Evolutionary conservation across 2,329 filamentous ascomycete species (phyloP).

Genomic region (Clarireedia monteithiana): DNA sequence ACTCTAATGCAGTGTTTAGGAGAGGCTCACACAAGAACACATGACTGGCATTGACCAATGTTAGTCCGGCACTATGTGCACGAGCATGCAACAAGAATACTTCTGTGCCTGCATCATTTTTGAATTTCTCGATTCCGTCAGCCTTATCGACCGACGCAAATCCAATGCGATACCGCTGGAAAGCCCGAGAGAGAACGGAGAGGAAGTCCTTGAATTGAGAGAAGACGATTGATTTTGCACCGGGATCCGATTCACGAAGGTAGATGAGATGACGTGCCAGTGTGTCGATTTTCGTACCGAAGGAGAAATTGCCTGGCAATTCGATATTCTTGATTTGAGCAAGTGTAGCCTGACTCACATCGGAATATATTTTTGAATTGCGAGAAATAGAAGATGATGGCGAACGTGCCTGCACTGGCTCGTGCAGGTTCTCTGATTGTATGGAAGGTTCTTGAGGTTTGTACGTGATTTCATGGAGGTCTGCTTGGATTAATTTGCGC

Average conservation of each 20-base stretch:
- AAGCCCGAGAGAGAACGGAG: slow-evolving; percentile 61
- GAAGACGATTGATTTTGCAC: slow-evolving; percentile 89
- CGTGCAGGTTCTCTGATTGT: slow-evolving; percentile 45
- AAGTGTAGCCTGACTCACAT: slow-evolving; percentile 63
- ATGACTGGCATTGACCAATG: slow-evolving; percentile 86
- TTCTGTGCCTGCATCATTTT: slow-evolving; percentile 63
- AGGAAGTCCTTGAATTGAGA: slow-evolving; percentile 85
- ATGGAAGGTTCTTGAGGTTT: slow-evolving; percentile 68
- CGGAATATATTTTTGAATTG: slow-evolving; percentile 61
- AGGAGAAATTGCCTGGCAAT: slow-evolving; percentile 57
- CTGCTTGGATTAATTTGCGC: slow-evolving; percentile 50
- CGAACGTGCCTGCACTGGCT: slow-evolving; percentile 23
- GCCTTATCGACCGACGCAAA: slow-evolving; percentile 61
- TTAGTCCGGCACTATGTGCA: slow-evolving; percentile 80
- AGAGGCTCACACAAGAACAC: slow-evolving; percentile 93
- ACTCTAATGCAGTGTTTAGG: slow-evolving; percentile 85
- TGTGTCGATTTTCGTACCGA: slow-evolving; percentile 86
- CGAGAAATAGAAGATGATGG: slow-evolving; percentile 15
- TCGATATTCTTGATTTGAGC: slow-evolving; percentile 77
- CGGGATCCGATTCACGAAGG: slow-evolving; percentile 76
- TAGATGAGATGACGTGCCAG: slow-evolving; percentile 75
- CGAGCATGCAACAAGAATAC: slow-evolving; percentile 87
- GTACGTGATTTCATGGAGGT: slow-evolving; percentile 79
- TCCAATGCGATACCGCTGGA: slow-evolving; percentile 64
- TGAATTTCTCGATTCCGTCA: slow-evolving; percentile 68